Percentiles rank a stretch among this genome's conserved stretches.
Conservation (phyloP, 305 asterid genomes). For the Petunia hybrid region DNA sequence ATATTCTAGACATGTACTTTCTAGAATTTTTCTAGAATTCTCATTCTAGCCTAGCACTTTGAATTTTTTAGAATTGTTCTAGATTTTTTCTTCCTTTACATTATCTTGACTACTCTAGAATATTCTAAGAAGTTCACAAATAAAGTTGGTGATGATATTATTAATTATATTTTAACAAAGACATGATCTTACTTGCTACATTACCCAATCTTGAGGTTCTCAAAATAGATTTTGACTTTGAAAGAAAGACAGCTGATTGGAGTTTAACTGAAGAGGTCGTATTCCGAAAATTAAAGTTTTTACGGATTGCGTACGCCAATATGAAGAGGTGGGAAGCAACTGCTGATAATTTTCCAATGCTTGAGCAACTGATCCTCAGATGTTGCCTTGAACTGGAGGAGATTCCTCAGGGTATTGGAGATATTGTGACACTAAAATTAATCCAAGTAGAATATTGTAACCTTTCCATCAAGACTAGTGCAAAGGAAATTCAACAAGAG, state of each 20-base stretch:
- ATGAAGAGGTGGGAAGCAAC: slow-evolving; percentile 37
- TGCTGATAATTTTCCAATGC: background rate
- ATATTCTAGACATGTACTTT: too few relatives aligned
- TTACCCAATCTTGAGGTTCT: slow-evolving; percentile 39
- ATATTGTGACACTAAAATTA: slow-evolving; percentile 36
- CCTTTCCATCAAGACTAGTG: slow-evolving; percentile 18
- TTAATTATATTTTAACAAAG: too few relatives aligned
- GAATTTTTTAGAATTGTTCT: too few relatives aligned
- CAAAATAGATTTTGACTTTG: background rate
- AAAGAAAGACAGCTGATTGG: slow-evolving; percentile 1
- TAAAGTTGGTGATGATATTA: too few relatives aligned
- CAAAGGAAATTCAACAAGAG: too few relatives aligned
- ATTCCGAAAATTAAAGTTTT: background rate
- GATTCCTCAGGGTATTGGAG: slow-evolving; percentile 42
- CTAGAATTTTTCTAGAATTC: too few relatives aligned
- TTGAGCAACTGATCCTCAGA: slow-evolving; percentile 26
- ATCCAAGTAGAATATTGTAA: slow-evolving; percentile 34
- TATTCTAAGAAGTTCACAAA: too few relatives aligned
- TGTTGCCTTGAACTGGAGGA: slow-evolving; percentile 35
- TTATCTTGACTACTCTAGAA: too few relatives aligned
- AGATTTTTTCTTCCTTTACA: too few relatives aligned
- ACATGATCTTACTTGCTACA: slow-evolving; percentile 27
- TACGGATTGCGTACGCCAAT: background rate
- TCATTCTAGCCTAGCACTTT: too few relatives aligned
- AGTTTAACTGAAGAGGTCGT: background rate